Conservation (phyloP, 2,329 filamentous ascomycete species). For the Rasamsonia emersonii region DNA sequence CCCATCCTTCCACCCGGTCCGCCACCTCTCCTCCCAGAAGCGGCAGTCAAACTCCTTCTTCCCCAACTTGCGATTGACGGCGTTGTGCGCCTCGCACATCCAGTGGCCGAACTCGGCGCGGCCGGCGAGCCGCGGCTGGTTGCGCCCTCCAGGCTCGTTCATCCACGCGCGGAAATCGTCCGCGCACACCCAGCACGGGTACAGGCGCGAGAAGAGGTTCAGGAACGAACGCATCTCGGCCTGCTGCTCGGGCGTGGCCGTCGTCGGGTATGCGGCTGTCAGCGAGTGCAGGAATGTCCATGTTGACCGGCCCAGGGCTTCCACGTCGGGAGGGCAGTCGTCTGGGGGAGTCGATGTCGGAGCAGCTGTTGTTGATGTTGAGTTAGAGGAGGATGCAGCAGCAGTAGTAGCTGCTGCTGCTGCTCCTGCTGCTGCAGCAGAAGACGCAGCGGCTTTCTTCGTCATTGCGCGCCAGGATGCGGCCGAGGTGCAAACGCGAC, state of each 20-base stretch:
- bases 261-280: slow-evolving; percentile 72
- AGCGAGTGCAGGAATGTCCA: slow-evolving; percentile 95
- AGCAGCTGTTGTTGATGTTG: slow-evolving; percentile 28
- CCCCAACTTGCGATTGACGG: slow-evolving; percentile 62
- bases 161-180: slow-evolving; percentile 85
- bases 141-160: slow-evolving; percentile 45
- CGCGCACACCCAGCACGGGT: slow-evolving; percentile 93
- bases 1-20: slow-evolving; percentile 71
- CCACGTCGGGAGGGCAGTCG: slow-evolving; percentile 87
- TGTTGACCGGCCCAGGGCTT: slow-evolving; percentile 72
- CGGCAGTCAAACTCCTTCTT: slow-evolving; percentile 86
- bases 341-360: slow-evolving; percentile 34
- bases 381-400: no score
- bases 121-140: slow-evolving; percentile 53
- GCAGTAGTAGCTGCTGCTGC: slow-evolving; percentile 15
- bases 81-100: slow-evolving; percentile 45
- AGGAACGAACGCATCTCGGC: slow-evolving; percentile 71
- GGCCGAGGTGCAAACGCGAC: slow-evolving; percentile 40
- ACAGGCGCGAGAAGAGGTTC: slow-evolving; percentile 70
- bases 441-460: slow-evolving; percentile 26
- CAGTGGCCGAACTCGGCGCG: slow-evolving; percentile 41
- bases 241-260: slow-evolving; percentile 61
- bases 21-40: slow-evolving; percentile 89
- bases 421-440: slow-evolving; percentile 13
- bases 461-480: slow-evolving; percentile 39